Evolutionary conservation across 192 early-diverging fungal species (phyloP), one percentile per base, ranked within the genome.

Genomic region (Polychytrium aggregatum): DNA sequence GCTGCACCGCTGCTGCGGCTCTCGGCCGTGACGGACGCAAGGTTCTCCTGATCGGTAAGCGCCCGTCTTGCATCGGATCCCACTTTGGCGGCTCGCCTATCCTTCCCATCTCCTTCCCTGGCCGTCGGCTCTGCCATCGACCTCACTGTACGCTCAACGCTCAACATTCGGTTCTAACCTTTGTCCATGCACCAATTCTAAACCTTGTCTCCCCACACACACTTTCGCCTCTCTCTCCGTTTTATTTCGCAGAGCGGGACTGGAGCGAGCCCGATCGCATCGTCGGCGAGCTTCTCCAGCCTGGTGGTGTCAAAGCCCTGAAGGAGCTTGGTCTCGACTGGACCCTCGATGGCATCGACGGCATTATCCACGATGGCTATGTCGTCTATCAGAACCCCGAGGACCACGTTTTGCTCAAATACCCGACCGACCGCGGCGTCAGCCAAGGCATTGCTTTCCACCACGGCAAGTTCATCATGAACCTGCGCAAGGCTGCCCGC

Each of bases 221-320:
- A 48, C 46, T 29, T 41, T n/a, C 10, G 39, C 14, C 11, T 20
- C 20, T 42, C 41, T 21, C 7, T 7, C 41, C 31, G 31, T 11
- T 14, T 21, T 3, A 4, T 21, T 18, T 50, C 18, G 46, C 75
- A 49, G 95, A 98, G 57, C 72, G 92, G 51, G 92, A 89, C 61
- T 79, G 90, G 76, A 71, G 41, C 50, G 87, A 96, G 60, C 95
- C 95, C 1, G 91, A 98, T 67, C 85, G 95, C 37, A 96, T 98
- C 52, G 95, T 98, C 20, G 95, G 95, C 26, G 95, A 98, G 63
- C 66, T 96, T 27, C 70, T 98, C 62, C 95, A 98, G 64, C 95
- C 95, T 14, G 84, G 91, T 8, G 95, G 95, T 44, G 75, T 87
- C 43, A 74, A 81, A 52, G 87, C 90, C 18, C 65, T 98, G 26